A percentile compares a stretch with the other conserved stretches of the same genome.
Evolutionary conservation across 805 yeast species (phyloP).

Genomic region (Hanseniaspora vineae): DNA sequence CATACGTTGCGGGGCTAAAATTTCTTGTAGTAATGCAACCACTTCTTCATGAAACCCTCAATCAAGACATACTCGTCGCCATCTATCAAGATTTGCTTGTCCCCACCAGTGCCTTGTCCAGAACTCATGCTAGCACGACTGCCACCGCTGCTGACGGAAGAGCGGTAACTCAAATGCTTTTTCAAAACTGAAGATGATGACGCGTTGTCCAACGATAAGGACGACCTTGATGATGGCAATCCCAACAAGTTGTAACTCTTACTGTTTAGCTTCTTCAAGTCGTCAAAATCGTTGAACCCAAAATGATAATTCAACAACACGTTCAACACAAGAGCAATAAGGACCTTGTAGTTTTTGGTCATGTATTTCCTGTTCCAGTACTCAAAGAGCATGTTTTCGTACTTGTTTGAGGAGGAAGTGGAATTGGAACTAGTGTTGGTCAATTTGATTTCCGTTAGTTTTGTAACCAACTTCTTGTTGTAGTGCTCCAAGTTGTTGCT

Average conservation of each 20-base stretch:
- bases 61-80: constrained; percentile 7
- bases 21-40: constrained; percentile 23
- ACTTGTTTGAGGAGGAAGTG: constrained; percentile 16
- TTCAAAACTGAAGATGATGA: too few species aligned
- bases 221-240: neutral
- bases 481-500: constrained; percentile 1
- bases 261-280: constrained; percentile 9
- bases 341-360: constrained; percentile 28
- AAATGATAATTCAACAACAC: constrained; percentile 37
- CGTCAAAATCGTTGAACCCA: constrained; percentile 30
- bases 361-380: constrained; percentile 23
- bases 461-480: neutral
- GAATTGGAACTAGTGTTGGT: constrained; percentile 17
- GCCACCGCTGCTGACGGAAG: neutral
- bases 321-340: constrained; percentile 28
- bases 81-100: constrained; percentile 9
- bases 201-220: neutral
- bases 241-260: constrained; percentile 3
- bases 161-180: too few species aligned
- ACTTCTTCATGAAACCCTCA: constrained; percentile 20
- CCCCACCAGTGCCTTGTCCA: constrained; percentile 6
- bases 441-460: constrained; percentile 5
- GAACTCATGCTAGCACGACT: neutral
- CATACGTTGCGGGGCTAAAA: constrained; percentile 9
- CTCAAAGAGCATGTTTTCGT: constrained; percentile 19